Percentiles rank a stretch among this genome's conserved stretches.
phyloP scores from a whole-genome alignment of 345 rosid species.

The Psidium guajava region DNA sequence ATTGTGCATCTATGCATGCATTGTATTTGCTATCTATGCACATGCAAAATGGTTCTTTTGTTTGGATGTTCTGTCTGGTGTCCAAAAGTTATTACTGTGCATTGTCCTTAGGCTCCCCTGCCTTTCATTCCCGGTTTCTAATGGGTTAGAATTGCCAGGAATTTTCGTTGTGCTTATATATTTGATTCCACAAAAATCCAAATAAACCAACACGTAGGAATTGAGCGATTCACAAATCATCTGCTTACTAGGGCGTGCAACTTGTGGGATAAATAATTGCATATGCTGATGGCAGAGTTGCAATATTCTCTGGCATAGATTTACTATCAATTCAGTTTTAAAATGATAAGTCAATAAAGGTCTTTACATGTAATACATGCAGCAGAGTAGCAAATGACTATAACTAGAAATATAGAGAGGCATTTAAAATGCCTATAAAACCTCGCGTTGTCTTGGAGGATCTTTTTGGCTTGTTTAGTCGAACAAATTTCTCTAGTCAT shows the following conservation, averaged over 20 bases:
- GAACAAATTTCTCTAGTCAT: not conserved
- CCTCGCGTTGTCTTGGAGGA: not conserved
- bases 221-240: not conserved
- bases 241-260: not conserved
- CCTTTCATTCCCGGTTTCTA: not conserved
- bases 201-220: not conserved
- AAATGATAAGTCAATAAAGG: not conserved
- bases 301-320: not conserved
- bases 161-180: not conserved
- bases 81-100: not conserved
- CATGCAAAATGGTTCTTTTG: not conserved
- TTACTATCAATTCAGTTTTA: not conserved
- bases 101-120: not conserved
- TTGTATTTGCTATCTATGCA: not conserved
- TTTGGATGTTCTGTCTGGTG: not conserved
- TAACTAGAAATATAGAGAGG: not conserved
- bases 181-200: not conserved
- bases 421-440: not conserved
- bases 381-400: not conserved
- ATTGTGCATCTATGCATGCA: not conserved
- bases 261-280: not conserved
- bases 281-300: not conserved
- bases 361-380: not conserved
- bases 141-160: not conserved
- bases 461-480: not conserved